These are phyloP conservation scores for Talaromyces ruber DNA, from an alignment of 495 filamentous ascomycete genomes.

Conservation along the genomic window DNA sequence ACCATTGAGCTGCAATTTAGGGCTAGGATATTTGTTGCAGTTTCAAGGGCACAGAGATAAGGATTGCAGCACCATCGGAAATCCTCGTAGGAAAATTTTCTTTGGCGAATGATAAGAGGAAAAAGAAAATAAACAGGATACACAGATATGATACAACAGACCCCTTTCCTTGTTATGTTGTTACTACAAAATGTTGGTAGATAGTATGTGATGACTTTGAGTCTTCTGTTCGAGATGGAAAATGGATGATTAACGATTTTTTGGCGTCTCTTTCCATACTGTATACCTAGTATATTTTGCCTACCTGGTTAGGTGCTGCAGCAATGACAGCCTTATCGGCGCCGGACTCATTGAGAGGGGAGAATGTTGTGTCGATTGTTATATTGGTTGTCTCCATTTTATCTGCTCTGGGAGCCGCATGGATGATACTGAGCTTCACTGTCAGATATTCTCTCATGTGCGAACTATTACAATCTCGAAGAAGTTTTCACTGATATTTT, in stretches of 20 bases:
- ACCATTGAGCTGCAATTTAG: neutral
- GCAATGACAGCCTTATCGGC: neutral
- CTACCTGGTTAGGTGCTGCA: neutral
- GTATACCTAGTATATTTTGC: neutral
- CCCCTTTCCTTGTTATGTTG: neutral
- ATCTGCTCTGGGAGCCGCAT: neutral
- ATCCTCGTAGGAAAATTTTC: neutral
- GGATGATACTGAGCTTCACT: slow-evolving; percentile 3
- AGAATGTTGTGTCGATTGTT: neutral
- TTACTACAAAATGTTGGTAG: neutral
- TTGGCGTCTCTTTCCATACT: neutral
- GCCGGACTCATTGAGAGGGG: neutral
- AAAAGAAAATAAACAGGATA: neutral
- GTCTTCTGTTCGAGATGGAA: neutral
- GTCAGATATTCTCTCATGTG: neutral
- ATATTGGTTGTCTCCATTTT: slow-evolving; percentile 3
- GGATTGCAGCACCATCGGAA: neutral
- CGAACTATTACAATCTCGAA: neutral
- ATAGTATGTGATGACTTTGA: neutral
- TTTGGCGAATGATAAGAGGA: neutral
- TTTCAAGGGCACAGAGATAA: neutral
- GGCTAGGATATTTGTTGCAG: neutral
- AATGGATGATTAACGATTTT: neutral
- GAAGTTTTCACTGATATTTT: neutral
- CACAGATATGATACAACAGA: neutral